Conservation (phyloP, 169 alveolate genomes). For the Miamiensis avidus region DNA sequence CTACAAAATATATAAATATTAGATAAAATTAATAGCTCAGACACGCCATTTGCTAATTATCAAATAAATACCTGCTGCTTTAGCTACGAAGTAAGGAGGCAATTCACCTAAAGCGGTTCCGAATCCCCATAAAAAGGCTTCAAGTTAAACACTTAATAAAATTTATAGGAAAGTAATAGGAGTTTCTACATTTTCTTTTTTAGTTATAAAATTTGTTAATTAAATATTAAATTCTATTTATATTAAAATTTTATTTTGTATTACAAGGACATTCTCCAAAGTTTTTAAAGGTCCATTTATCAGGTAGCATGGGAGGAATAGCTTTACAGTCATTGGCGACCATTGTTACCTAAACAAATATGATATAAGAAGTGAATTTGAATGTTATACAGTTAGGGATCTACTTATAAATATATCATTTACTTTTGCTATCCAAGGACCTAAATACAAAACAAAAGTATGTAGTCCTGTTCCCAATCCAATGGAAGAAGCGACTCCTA, state of each 20-base stretch:
- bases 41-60: no score
- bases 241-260: neutral
- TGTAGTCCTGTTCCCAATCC: constrained; percentile 84
- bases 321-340: constrained; percentile 69
- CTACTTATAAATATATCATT: neutral
- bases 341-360: constrained; percentile 41
- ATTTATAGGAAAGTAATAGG: constrained; percentile 48
- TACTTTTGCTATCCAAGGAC: constrained; percentile 81
- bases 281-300: constrained; percentile 47
- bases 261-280: constrained; percentile 58
- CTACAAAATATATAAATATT: neutral
- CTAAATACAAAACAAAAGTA: constrained; percentile 75
- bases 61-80: constrained; percentile 77
- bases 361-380: neutral
- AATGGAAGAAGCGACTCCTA: constrained; percentile 69
- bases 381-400: neutral
- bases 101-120: constrained; percentile 96
- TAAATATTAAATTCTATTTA: neutral
- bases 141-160: constrained; percentile 56
- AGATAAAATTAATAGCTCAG: neutral
- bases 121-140: constrained; percentile 92
- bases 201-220: neutral
- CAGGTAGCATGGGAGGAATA: constrained; percentile 61
- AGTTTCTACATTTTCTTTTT: constrained; percentile 28
- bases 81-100: constrained; percentile 96